These are phyloP conservation scores for Aureoboletus auriporus DNA, from an alignment of 768 basidiomycete genomes.

Conservation along the genomic window DNA sequence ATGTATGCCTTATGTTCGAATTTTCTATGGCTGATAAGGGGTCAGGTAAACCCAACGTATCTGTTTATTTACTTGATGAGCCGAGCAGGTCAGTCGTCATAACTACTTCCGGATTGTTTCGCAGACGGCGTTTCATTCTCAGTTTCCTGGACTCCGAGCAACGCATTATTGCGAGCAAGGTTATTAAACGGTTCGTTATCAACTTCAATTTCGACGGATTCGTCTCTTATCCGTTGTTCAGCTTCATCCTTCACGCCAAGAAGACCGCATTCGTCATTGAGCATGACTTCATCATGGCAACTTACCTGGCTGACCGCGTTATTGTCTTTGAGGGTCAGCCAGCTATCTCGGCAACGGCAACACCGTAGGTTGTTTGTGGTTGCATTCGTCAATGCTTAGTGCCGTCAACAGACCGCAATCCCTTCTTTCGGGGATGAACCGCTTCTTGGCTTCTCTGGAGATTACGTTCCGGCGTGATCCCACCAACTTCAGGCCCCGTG, in stretches of 20 bases:
- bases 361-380: conserved; percentile 54
- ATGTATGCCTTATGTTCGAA: neutral
- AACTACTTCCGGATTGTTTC: neutral
- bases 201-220: neutral
- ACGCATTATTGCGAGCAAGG: conserved; percentile 96
- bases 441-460: conserved; percentile 91
- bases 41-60: conserved; percentile 68
- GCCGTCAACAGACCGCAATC: conserved; percentile 72
- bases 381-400: conserved; percentile 1
- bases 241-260: conserved; percentile 93
- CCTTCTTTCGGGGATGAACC: conserved; percentile 95
- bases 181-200: conserved; percentile 80
- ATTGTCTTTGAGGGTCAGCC: conserved; percentile 90
- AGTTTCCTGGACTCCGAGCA: conserved; percentile 98
- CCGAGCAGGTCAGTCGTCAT: conserved; percentile 61
- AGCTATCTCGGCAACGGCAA: conserved; percentile 83
- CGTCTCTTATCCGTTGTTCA: conserved; percentile 22
- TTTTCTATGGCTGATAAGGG: conserved; percentile 7
- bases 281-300: conserved; percentile 99
- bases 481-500: conserved; percentile 86
- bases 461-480: conserved; percentile 99
- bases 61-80: conserved; percentile 95
- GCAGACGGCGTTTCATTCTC: conserved; percentile 2
- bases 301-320: conserved; percentile 96
- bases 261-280: conserved; percentile 99